phyloP scores from a whole-genome alignment of 2,329 filamentous ascomycete genomes.

The Akanthomyces lecanii region DNA sequence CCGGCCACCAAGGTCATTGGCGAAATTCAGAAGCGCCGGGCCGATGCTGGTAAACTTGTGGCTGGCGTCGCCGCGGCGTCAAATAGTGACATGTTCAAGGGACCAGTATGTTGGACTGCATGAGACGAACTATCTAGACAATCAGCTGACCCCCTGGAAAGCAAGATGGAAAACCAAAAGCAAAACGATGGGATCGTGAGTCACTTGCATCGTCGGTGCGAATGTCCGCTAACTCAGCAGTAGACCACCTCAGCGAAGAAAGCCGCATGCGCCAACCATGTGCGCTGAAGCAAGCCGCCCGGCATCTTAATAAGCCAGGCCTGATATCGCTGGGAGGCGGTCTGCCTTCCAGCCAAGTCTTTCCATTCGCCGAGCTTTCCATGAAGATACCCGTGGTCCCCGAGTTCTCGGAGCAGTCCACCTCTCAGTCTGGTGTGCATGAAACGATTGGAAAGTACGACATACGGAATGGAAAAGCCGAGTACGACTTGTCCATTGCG shows the following conservation, averaged over 20 bases:
- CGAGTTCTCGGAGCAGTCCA: constrained; percentile 66
- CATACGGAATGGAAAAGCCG: constrained; percentile 51
- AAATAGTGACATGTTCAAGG: constrained; percentile 81
- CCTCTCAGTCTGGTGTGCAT: constrained; percentile 53
- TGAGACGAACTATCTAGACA: not conserved
- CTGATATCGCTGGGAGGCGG: constrained; percentile 92
- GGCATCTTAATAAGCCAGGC: constrained; percentile 72
- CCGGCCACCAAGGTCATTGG: constrained; percentile 37
- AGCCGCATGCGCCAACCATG: constrained; percentile 57
- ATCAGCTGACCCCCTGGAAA: not conserved
- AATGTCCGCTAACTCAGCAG: constrained; percentile 5
- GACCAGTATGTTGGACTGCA: constrained; percentile 47
- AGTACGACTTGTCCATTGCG: constrained; percentile 74
- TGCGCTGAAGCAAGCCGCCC: constrained; percentile 79
- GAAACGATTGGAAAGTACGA: constrained; percentile 80
- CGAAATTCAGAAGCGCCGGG: constrained; percentile 63
- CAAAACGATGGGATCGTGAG: constrained; percentile 82
- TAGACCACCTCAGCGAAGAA: constrained; percentile 59
- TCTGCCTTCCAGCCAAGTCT: constrained; percentile 81
- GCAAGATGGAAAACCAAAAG: constrained; percentile 61
- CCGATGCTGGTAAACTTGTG: constrained; percentile 66
- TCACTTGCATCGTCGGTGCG: not conserved
- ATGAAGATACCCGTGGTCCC: constrained; percentile 68
- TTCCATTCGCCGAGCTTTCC: constrained; percentile 78
- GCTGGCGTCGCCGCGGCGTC: constrained; percentile 73